Base-by-base conservation (phyloP, 2,329 filamentous ascomycete species). In the Aschersonia sp. region DNA sequence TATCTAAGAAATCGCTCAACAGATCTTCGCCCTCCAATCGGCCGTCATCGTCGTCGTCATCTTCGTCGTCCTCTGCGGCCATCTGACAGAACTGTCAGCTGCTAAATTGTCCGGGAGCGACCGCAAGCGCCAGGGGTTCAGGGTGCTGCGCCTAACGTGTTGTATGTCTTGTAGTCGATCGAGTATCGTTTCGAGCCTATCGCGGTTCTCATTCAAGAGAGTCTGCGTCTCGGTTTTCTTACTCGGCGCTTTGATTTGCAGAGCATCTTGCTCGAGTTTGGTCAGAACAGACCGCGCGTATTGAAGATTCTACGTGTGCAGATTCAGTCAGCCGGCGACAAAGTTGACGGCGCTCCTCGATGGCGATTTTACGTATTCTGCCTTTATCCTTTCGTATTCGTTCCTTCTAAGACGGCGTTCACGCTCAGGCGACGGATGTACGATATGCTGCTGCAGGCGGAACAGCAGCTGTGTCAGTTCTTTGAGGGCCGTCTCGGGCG, bases 201-300 rank as follows among this genome's bases (percentile, higher is more conserved):
- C 79, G 49, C 81, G 74, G 57, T 86, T 84, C 42, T 67, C 65
- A 51, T 76, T 72, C 33, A 90, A 68, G 51, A 84, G 79, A 29
- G 68, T 64, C 61, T 87, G 82, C 14, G 74, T 60, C 49, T 81
- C 75, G 52, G 78, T 70, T 55, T 78, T 76, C 50, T 75, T 76
- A 5, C 70, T 61, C 49, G 74, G 73, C 33, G 74, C 66, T 59
- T 81, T 81, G 52, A 80, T 65, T n/a, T 64, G 68, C 11, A 76
- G 63, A 5, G 78, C 73, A 55, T 84, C 78, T 56, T 86, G 83
- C 60, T 88, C 85, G 42, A 87, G 73, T 50, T 74, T 79, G 22
- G 82, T 74, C 48, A 89, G 76, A 32, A 85, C 72, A 0, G 72
- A 73, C 41, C 80, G 78, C 22, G 85, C 85, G 60, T 85, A 78